Conservation (phyloP, 1,284 basidiomycete genomes). For the Psilocybe mexicana region DNA sequence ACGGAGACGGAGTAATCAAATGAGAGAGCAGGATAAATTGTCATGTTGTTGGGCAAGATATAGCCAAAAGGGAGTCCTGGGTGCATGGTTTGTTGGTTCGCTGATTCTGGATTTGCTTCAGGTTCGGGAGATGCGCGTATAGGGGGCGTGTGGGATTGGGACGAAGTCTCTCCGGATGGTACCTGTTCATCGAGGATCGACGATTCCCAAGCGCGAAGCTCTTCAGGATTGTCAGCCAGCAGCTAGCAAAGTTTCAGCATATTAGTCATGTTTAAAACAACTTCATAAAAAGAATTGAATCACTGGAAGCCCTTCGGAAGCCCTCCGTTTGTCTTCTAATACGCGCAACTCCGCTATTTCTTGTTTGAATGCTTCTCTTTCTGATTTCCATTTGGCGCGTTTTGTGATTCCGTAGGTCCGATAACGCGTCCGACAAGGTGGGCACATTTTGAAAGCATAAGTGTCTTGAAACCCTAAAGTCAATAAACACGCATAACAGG, state of each 20-base stretch:
- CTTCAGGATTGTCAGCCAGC: slow-evolving; percentile 34
- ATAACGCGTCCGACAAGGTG: slow-evolving; percentile 49
- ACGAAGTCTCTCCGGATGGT: not conserved
- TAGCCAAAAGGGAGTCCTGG: not conserved
- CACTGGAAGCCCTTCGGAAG: slow-evolving; percentile 37
- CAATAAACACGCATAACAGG: not conserved
- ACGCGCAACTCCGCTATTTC: slow-evolving; percentile 39
- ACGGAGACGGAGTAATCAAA: too few relatives aligned
- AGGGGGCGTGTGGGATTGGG: not conserved
- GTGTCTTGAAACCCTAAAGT: slow-evolving; percentile 25
- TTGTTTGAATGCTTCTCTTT: slow-evolving; percentile 43
- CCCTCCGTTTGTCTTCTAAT: slow-evolving; percentile 41
- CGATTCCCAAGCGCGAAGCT: slow-evolving; percentile 36
- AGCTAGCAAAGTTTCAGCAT: slow-evolving; percentile 22
- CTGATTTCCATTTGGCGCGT: slow-evolving; percentile 52
- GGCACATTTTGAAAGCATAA: slow-evolving; percentile 58
- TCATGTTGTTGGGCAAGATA: not conserved
- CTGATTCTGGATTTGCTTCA: not conserved
- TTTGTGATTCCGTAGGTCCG: slow-evolving; percentile 55
- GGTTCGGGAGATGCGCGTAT: not conserved
- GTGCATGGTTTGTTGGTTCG: not conserved
- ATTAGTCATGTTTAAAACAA: not conserved
- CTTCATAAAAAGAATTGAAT: slow-evolving; percentile 13
- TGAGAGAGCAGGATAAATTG: slow-evolving; percentile 2
- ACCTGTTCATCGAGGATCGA: slow-evolving; percentile 36